Base-by-base conservation (phyloP, 768 basidiomycete genomes). In the Lentinula lateritia region DNA sequence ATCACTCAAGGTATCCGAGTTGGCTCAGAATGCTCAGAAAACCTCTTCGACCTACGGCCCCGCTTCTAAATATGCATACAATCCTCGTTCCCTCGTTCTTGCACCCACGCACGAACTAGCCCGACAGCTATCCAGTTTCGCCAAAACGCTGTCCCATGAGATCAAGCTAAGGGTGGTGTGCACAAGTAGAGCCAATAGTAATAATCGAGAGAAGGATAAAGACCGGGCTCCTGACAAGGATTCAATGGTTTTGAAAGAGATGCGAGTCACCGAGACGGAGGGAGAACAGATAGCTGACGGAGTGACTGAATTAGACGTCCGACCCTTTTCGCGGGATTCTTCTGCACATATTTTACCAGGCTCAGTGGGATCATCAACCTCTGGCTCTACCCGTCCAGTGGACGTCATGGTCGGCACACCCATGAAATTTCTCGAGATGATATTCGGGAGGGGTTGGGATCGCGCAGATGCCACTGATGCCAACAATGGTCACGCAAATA, bases 101-200 rank as follows among this genome's bases (percentile, higher is more conserved):
- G 89, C 92, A 1, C 93, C 93, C 0, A 95, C 94, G 0, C 94
- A 96, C 69, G 94, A 96, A 70, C 83, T 97, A 15, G 80, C 90
- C 2, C 83, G 94, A 3, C 94, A 95, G 69, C 78, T 95, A 0
- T 81, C 92, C 0, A 71, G 73, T 0, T 89, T 88, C 61, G 87
- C 92, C 2, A 95, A 95, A 67, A 73, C 80, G 2, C 77, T 96
- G 1, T 73, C 88, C 28, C 93, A 95, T 72, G 73, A 83, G 15
- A 78, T 85, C 66, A 93, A 92, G 70, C 78, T 95, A 12, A 85
- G 89, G n/a, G 83, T 92, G 0, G 54, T 83, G 41, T 93, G 90
- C 62, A 80, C 84, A 8, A 90, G 88, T 58, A 82, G 80, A 45
- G 81, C 83, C 12, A 92, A 90, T 64, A 63, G 68, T 23, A 73